Evolutionary conservation across 345 rosid species (phyloP), one percentile per base, ranked within the genome.

Genomic region (Aethionema arabicum): DNA sequence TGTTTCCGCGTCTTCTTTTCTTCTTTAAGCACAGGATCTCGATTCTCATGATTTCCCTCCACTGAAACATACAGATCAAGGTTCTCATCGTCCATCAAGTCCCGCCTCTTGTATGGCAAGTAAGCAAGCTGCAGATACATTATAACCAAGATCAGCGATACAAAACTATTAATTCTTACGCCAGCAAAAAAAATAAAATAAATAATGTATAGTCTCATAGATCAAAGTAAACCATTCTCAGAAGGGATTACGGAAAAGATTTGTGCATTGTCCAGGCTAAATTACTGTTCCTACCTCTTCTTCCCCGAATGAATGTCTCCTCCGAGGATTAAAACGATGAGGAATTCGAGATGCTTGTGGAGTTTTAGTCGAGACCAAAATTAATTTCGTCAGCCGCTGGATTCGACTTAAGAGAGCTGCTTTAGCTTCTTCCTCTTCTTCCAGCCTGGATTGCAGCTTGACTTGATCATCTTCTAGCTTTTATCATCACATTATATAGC

Each of bases 241-340:
- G 13, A 65, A 38, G 46, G 21, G 35, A 57, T 29, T 43, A 55
- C 37, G 41, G 29, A 52, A 53, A 45, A 54, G 52, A 58, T 6
- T 41, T 21, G 39, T 15, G 37, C 61, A 52, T 11, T 52, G 37
- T 43, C 39, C 31, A 45, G 35, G 52, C 27, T 45, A 33, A 56
- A 57, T 56, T 2, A 56, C 59, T 51, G 63, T 10, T 35, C 59
- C 66, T 72, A 90, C 99, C 99, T 95, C 99, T 80, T 95, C 97
- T 85, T 95, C 99, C 40, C 99, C 99, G 75, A 95, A 95, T 61
- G 99, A 90, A 80, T 95, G 97, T 72, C 99, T 90, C 78, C 99
- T 87, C 80, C 95, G 83, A 38, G 78, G 91, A 76, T 86, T 85
- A 40, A 76, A 62, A 42, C 85, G 86, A 30, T 86, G 82, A 57